Evolutionary conservation across 148 eudicot species (phyloP), one percentile per base, ranked within the genome.

Genomic region (Pharnaceum exiguum): DNA sequence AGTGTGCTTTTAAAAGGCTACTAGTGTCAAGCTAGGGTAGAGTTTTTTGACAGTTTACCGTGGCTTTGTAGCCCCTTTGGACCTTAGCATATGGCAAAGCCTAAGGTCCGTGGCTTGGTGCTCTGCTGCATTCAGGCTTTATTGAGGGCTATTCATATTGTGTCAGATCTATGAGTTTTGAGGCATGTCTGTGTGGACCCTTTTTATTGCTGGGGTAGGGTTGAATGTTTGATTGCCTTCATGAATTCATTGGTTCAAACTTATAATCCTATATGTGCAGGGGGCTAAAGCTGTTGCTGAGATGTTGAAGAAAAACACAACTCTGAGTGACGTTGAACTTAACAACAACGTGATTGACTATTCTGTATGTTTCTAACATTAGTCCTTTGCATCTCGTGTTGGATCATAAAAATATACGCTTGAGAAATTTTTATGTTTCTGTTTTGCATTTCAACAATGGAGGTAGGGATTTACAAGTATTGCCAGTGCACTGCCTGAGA

Each of bases 401-500:
- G 46, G 25, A 43, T 39, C 21, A 47, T 40, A 70, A 36, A 18
- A n/a, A 21, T 66, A 51, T 54, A 68, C 53, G 50, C 62, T 74
- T 66, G 67, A 55, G 68, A 64, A 63, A 37, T 70, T 29, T 35
- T 61, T 69, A 43, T 43, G 17, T 59, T 60, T 22, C 10, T 65
- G 63, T 64, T 46, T 31, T 68, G 55, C 67, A 47, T 48, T 87
- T 71, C 77, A 72, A 74, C 63, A 62, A 72, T 83, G 87, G 96
- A 83, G 82, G 77, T 77, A 93, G 99, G 99, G 99, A 62, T 93
- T 93, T 81, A 79, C 99, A 65, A 75, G 96, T 77, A 84, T 93
- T 78, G 99, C 96, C 69, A 91, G 78, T 59, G 86, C 96, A 57
- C 80, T 93, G 48, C 80, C 75, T 58, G 99, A 88, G 74, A 93